Base-by-base conservation (phyloP, 2,329 filamentous ascomycete genomes). In the Colletotrichum acutatum region DNA sequence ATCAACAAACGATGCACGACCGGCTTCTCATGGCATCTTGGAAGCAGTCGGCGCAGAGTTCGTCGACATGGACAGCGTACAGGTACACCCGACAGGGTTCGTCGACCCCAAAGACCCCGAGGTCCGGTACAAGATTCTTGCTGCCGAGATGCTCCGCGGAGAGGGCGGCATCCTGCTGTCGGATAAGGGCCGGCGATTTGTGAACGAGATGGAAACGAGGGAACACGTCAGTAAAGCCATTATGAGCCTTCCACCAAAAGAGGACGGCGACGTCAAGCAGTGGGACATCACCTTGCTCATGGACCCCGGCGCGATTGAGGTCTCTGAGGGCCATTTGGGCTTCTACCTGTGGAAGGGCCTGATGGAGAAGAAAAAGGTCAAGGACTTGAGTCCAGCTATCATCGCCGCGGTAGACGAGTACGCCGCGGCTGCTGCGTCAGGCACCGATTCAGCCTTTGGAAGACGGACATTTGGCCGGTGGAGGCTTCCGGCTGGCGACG, bases 61-160 rank as follows among this genome's bases (percentile, higher is more conserved):
- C 14, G 81, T 88, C 53, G 86, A 88, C 32, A 88, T 88, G 86
- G 84, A 87, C 56, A 84, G 83, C 71, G 89, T 93, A 2, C 91
- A 93, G 78, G 85, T 92, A 5, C 91, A 93, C 75, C 90, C 91
- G 2, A 92, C 90, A 0, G 89, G 90, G 0, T 92, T 93, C 76
- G 82, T 92, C 6, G 90, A 92, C 74, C 86, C 87, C 0, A 82
- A 83, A 1, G 83, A 85, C 37, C 80, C 83, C 0, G 75, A 75
- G 0, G 83, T 85, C 0, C 80, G 80, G 42, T 85, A 90, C 60
- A 92, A 92, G 79, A 90, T 92, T 76, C 85, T 92, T 4, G 90
- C 90, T 0, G 90, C 90, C 0, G 91, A 93, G 79, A 84, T 90
- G 71, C 82, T 93, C 30, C 83, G 90, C 4, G 90, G 90, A 0